Conservation (phyloP, 108 stramenopile genomes). For the Cyclotella distinguenda region DNA sequence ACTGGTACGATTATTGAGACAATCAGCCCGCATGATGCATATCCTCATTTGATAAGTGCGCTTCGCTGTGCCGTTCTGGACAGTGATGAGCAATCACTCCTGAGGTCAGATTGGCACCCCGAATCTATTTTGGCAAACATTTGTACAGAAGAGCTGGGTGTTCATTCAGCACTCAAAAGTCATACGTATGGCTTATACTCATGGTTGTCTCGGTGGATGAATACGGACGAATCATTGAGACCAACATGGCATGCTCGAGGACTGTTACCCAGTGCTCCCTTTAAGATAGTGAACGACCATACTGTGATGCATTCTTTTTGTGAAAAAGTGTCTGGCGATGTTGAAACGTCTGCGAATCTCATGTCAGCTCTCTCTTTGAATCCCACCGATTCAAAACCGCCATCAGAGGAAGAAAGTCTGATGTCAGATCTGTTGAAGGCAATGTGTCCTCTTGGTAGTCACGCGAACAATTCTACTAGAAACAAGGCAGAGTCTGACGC, state of each 20-base stretch:
- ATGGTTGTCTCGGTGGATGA: conserved; percentile 66
- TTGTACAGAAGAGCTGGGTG: conserved; percentile 62
- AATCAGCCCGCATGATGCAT: conserved; percentile 47
- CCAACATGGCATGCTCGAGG: conserved; percentile 44
- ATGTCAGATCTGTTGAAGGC: conserved; percentile 32
- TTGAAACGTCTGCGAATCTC: conserved; percentile 34
- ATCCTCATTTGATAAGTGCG: conserved; percentile 58
- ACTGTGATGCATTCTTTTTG: conserved; percentile 6
- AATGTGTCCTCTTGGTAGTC: conserved; percentile 17
- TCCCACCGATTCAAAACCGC: background rate
- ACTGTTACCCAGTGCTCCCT: conserved; percentile 53
- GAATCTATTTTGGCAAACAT: conserved; percentile 71
- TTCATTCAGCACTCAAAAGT: conserved; percentile 49
- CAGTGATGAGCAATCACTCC: conserved; percentile 49
- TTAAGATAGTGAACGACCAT: conserved; percentile 33
- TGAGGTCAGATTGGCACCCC: conserved; percentile 77
- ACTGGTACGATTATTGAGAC: conserved; percentile 4
- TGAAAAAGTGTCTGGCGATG: conserved; percentile 21
- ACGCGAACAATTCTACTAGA: conserved; percentile 2
- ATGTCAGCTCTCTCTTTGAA: conserved; percentile 40
- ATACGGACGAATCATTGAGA: conserved; percentile 33
- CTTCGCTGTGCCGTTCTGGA: conserved; percentile 42
- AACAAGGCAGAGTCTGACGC: background rate
- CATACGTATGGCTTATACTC: conserved; percentile 42
- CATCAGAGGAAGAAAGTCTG: conserved; percentile 18